Conservation (phyloP, 2,329 filamentous ascomycete genomes). For the Venturia oleaginea region DNA sequence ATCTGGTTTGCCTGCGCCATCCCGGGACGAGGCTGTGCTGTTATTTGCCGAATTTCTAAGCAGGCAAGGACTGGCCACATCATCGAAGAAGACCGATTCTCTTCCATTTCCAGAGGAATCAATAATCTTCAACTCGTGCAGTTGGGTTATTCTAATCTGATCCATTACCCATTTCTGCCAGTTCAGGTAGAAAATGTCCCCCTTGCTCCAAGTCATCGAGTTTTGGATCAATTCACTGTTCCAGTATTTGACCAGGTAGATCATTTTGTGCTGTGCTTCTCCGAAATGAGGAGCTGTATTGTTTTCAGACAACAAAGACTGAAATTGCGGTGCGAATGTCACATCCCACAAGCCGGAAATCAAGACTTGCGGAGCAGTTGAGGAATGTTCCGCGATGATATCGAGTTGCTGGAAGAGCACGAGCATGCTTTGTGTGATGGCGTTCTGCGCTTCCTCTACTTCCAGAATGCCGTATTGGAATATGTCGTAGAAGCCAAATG, state of each 20-base stretch:
- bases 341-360: constrained; percentile 27
- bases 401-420: constrained; percentile 27
- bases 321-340: constrained; percentile 28
- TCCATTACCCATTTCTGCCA: constrained; percentile 26
- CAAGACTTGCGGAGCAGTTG: constrained; percentile 22
- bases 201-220: constrained; percentile 24
- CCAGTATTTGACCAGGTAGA: constrained; percentile 19
- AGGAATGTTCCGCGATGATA: constrained; percentile 22
- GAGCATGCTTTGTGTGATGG: constrained; percentile 26
- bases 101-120: constrained; percentile 26
- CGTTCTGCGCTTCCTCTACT: constrained; percentile 21
- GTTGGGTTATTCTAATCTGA: constrained; percentile 26
- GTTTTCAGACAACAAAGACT: constrained; percentile 18
- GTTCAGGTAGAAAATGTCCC: constrained; percentile 26
- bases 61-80: constrained; percentile 25
- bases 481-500: constrained; percentile 30
- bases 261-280: constrained; percentile 23
- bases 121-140: constrained; percentile 24
- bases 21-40: neutral
- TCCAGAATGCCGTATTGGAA: constrained; percentile 25
- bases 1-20: neutral
- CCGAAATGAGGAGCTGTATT: constrained; percentile 22
- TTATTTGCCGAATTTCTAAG: neutral
- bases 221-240: constrained; percentile 25
- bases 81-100: constrained; percentile 25